These are phyloP conservation scores for Ceratocystis colombiana DNA, from an alignment of 2,329 filamentous ascomycete species.

Conservation along the genomic window DNA sequence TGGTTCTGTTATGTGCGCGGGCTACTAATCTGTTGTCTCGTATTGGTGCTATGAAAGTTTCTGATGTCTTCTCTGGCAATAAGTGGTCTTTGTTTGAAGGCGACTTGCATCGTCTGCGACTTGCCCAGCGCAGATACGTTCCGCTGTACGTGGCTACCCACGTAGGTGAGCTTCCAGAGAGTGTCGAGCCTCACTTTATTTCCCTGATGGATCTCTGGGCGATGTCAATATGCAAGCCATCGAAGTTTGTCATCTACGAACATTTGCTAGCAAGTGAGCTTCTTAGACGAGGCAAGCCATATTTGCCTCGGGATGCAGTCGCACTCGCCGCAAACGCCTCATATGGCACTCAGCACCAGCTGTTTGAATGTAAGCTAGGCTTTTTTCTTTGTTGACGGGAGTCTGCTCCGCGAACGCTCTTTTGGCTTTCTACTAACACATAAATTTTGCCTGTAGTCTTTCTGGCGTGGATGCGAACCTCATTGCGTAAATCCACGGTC, in stretches of 20 bases:
- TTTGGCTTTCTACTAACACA: not conserved
- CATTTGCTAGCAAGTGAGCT: constrained; percentile 41
- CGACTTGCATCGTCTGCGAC: constrained; percentile 34
- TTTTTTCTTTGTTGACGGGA: not conserved
- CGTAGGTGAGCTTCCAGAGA: constrained; percentile 39
- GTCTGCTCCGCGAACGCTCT: not conserved
- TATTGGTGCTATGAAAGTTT: constrained; percentile 37
- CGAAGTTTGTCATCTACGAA: constrained; percentile 39
- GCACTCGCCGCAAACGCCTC: constrained; percentile 34
- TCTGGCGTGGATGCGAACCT: constrained; percentile 43
- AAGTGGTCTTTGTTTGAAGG: constrained; percentile 43
- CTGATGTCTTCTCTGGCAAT: constrained; percentile 38
- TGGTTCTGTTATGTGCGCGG: constrained; percentile 39
- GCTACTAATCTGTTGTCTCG: constrained; percentile 39
- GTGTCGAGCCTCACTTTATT: constrained; percentile 40
- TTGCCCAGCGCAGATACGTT: constrained; percentile 38
- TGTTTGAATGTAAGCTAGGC: constrained; percentile 39
- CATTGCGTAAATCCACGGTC: constrained; percentile 36
- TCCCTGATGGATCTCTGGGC: constrained; percentile 45
- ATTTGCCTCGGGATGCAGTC: constrained; percentile 36
- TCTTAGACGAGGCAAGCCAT: constrained; percentile 35
- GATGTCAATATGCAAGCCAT: constrained; percentile 43
- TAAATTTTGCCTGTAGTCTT: constrained; percentile 29
- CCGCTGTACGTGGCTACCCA: constrained; percentile 45
- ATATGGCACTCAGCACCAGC: constrained; percentile 40